These are phyloP conservation scores for Penicillium sp. DNA, from an alignment of 2,329 filamentous ascomycete genomes.

Conservation along the genomic window DNA sequence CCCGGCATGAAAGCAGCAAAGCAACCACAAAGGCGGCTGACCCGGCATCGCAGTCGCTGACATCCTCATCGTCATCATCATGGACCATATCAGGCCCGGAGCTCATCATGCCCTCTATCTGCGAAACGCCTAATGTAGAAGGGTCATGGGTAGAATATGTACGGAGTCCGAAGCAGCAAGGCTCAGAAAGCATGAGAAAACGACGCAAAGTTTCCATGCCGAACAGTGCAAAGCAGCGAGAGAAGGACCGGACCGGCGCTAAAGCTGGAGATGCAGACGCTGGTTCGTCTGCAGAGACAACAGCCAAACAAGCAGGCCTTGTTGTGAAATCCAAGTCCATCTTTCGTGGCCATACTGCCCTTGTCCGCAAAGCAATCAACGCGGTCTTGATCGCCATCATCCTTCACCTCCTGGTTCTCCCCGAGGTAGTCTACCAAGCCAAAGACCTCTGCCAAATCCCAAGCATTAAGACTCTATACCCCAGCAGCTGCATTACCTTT, in stretches of 20 bases:
- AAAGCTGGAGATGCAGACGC: slow-evolving; percentile 2
- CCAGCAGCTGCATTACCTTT: slow-evolving; percentile 29
- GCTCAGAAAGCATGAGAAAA: slow-evolving; percentile 21
- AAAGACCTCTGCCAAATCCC: slow-evolving; percentile 30
- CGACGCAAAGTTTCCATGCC: slow-evolving; percentile 21
- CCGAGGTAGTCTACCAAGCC: slow-evolving; percentile 37
- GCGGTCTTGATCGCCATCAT: slow-evolving; percentile 31
- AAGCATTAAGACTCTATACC: slow-evolving; percentile 28
- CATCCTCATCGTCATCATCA: slow-evolving; percentile 27
- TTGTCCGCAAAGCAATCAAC: slow-evolving; percentile 27
- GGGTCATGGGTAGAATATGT: slow-evolving; percentile 35
- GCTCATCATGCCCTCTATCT: slow-evolving; percentile 44
- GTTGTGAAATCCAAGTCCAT: slow-evolving; percentile 2
- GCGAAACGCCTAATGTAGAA: slow-evolving; percentile 35
- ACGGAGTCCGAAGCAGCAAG: slow-evolving; percentile 17
- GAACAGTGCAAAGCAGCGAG: slow-evolving; percentile 1
- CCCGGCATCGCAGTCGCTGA: slow-evolving; percentile 26
- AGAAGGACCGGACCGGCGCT: not conserved
- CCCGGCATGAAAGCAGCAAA: slow-evolving; percentile 3
- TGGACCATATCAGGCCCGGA: slow-evolving; percentile 35
- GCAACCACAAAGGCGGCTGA: slow-evolving; percentile 6
- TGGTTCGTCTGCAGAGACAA: slow-evolving; percentile 8
- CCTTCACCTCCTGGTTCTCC: slow-evolving; percentile 35
- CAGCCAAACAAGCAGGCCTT: not conserved
- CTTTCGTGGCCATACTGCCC: not conserved